Percentiles rank a stretch among this genome's conserved stretches.
Conservation (phyloP, 345 rosid genomes). For the Melaleuca alternifolia region DNA sequence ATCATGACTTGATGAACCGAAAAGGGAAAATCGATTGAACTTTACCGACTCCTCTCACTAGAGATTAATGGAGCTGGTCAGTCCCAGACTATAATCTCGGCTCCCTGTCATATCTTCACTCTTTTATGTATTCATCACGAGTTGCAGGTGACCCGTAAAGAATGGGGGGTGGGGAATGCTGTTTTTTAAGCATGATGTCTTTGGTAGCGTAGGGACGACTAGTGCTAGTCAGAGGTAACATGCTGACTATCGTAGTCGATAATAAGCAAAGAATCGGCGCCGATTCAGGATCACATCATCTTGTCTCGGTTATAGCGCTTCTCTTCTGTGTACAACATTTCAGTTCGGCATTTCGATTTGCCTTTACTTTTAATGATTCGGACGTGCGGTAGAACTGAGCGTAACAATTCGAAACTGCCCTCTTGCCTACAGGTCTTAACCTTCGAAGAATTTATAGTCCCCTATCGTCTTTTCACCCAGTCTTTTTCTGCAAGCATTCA, state of each 20-base stretch:
- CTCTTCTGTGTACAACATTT: background rate
- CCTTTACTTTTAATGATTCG: background rate
- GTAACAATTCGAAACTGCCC: background rate
- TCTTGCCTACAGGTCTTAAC: background rate
- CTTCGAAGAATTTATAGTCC: background rate
- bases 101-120: background rate
- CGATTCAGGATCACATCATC: background rate
- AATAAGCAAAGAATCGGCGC: background rate
- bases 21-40: slow-evolving; percentile 20
- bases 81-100: background rate
- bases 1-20: slow-evolving; percentile 94
- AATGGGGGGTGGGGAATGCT: background rate
- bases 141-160: background rate
- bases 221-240: background rate
- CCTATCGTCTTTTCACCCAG: background rate
- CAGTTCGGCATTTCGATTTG: background rate
- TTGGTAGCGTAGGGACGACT: background rate
- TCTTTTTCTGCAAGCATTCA: background rate
- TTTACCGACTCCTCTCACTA: background rate
- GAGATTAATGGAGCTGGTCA: background rate
- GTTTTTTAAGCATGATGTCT: background rate
- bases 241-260: background rate
- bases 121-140: background rate
- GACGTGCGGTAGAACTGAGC: background rate
- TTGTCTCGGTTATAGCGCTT: background rate